Evolutionary conservation across 768 basidiomycete species (phyloP), one percentile per base, ranked within the genome.

Genomic region (Hydnum rufescens): DNA sequence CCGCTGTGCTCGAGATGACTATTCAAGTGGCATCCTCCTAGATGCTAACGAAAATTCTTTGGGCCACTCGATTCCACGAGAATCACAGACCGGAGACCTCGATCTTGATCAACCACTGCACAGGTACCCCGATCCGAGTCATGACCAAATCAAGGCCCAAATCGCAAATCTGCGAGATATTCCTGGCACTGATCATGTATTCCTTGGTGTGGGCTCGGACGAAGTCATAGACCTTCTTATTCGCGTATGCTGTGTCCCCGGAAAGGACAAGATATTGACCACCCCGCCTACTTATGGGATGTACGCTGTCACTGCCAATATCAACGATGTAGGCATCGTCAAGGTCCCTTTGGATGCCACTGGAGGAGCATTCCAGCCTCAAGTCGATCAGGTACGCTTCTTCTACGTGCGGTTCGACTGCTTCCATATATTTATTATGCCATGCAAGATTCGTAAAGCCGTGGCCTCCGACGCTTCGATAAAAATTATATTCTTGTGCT

Each of bases 231-330:
- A 99, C 62, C 68, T 97, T 52, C 70, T 97, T 47, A 90, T 93
- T 69, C 77, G 95, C 18, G 77, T 97, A 30, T 80, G 84, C 57
- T 90, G 92, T 58, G 67, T 66, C 1, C 95, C 95, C 0, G 72
- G 66, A 0, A 71, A 66, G 51, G 93, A 97, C 59, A 83, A 80
- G 62, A 82, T 95, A 31, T 64, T 97, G 61, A 81, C 76, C 32
- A 87, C 84, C 1, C 93, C 93, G 1, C 95, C 95, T 3, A 96
- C 95, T 8, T 97, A 97, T 63, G 95, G 93, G 18, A 99, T 97
- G 93, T 96, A 97, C 66, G 64, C 73, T 8, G 93, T 97, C 1
- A 89, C 82, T 54, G 95, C 93, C 5, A 83, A 95, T 60, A 80
- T 96, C 44, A 99, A 99, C 62, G 95, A 99, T 63, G 70, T 93